Conservation (phyloP, 176 grass and related monocot species). For the Raddia distichophylla region DNA sequence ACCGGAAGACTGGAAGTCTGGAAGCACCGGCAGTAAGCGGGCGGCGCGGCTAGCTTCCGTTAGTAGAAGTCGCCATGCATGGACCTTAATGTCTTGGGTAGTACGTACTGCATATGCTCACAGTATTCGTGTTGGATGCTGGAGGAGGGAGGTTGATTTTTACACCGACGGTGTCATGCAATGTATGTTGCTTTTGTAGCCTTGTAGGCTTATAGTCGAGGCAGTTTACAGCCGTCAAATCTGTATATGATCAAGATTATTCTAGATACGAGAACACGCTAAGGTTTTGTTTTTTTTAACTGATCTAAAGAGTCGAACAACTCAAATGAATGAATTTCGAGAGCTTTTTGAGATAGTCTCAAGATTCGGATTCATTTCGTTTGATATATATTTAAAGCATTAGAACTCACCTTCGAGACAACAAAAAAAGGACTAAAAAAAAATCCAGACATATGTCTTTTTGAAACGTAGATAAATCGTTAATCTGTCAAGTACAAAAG, state of each 20-base stretch:
- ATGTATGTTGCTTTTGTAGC: background rate
- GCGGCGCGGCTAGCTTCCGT: background rate
- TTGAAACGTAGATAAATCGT: no score
- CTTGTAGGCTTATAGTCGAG: background rate
- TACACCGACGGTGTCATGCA: background rate
- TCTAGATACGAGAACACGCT: background rate
- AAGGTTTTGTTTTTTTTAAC: no score
- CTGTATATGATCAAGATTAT: background rate
- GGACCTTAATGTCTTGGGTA: background rate
- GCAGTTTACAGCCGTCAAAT: background rate
- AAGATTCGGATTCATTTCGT: no score
- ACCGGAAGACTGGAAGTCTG: conserved; percentile 28
- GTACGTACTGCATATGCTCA: no score
- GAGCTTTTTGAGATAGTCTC: no score
- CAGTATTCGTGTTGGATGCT: background rate
- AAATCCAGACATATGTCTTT: no score
- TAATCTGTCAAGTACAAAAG: no score
- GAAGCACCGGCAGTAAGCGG: background rate
- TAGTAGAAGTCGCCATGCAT: conserved; percentile 4
- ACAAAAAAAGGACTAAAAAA: no score
- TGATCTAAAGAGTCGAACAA: no score
- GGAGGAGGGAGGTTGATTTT: background rate
- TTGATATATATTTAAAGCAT: no score
- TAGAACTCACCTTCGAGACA: no score
- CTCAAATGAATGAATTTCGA: no score